phyloP scores from a whole-genome alignment of 225 moss, liverwort and hornwort species.

The Bryoerythrophyllum caledonicum region DNA sequence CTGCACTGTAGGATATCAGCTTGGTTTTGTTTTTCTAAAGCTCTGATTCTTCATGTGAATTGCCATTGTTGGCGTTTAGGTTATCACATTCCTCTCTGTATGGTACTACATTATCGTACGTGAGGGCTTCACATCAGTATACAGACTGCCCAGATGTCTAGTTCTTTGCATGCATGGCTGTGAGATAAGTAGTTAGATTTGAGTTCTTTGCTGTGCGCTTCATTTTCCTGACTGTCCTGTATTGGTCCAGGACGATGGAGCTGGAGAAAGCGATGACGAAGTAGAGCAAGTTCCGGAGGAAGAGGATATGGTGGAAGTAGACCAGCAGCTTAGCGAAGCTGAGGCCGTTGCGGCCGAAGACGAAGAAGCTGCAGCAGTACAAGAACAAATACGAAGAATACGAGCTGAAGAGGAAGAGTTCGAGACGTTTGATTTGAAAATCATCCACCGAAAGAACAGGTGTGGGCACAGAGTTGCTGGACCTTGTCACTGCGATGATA shows the following conservation, averaged over 20 bases:
- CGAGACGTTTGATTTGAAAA: constrained; percentile 95
- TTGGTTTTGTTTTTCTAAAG: neutral
- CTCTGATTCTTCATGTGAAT: neutral
- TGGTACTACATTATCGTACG: neutral
- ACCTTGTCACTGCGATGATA: neutral
- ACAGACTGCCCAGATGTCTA: neutral
- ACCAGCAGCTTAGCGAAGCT: constrained; percentile 63
- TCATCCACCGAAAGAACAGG: constrained; percentile 94
- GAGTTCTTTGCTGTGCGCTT: neutral
- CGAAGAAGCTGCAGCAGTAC: constrained; percentile 94
- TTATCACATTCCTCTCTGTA: neutral
- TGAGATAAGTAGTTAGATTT: neutral
- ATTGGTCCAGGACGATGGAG: constrained; percentile 38
- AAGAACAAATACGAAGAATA: constrained; percentile 95
- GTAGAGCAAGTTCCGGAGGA: constrained; percentile 45
- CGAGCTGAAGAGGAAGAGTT: constrained; percentile 97
- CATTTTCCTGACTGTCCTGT: constrained; percentile 1
- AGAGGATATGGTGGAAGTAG: constrained; percentile 52
- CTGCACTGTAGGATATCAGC: neutral
- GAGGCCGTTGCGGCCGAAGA: constrained; percentile 93
- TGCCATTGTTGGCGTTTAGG: neutral
- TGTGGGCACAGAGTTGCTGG: constrained; percentile 10
- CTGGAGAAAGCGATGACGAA: constrained; percentile 74
- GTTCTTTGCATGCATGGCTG: neutral
- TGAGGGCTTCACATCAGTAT: neutral